Base-by-base conservation (phyloP, 164 flowering plant species). In the Berberis vulgaris region DNA sequence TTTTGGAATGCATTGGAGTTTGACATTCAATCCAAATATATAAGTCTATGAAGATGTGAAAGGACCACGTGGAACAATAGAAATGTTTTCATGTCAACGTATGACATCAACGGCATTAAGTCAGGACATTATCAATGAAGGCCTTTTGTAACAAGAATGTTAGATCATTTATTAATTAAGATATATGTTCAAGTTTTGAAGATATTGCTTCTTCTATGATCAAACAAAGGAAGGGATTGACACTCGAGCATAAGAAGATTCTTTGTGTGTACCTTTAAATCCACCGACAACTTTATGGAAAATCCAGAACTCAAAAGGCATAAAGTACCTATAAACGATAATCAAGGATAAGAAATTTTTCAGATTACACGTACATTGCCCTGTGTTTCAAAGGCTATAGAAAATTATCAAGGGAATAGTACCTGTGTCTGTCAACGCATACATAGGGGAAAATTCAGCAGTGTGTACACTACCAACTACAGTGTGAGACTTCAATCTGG, bases 381-480 rank as follows among this genome's bases (percentile, higher is more conserved):
- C 41, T 42, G 13, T 2, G 58, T 58, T 40, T 52, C 4, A 57
- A 57, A 4, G 8, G 45, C 44, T 7, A 9, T 2, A 6, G 60
- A 5, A 2, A 61, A 69, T 13, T 53, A 2, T 9, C 49, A 71
- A 57, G 39, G 5, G 57, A 39, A 71, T 12, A 45, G 41, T 61
- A 80, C 96, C 96, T 79, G 74, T 70, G 64, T 81, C 85, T 13
- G 90, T 83, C 70, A 88, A 69, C 72, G 87, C 90, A 78, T 79
- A 85, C 13, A 85, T 69, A 63, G 77, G 71, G 59, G 57, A 69
- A 50, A 49, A 7, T 59, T 69, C 78, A 63, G 43, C 60, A 64
- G 61, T 72, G 6, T 63, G 72, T 53, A 67, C 59, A n/a, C 50
- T 2, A 57, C 70, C 71, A 53, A 45, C 68, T 54, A 54, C 13